Evolutionary conservation across 2,329 filamentous ascomycete species (phyloP), one percentile per base, ranked within the genome.

Genomic region (Aspergillus unguis): DNA sequence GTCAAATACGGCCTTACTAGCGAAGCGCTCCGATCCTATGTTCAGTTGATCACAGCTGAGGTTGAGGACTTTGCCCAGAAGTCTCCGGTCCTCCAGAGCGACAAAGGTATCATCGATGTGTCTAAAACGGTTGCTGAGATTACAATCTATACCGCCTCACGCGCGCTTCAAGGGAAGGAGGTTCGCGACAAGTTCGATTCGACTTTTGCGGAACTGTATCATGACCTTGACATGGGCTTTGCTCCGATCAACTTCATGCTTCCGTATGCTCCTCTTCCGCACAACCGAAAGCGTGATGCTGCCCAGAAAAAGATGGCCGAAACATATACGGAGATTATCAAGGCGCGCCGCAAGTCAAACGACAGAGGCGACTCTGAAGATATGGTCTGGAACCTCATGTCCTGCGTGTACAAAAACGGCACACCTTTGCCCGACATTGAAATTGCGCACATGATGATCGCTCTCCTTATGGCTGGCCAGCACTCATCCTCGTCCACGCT

Each of bases 401-500:
- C 84, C 62, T 90, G 85, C 63, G 80, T 77, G 26, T 95, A 95
- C 81, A 95, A 95, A 77, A 83, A 92, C 62, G 90, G 90, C 61
- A 84, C 77, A 36, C 78, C 79, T 5, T 80, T 95, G n/a, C 87
- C 90, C 11, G 90, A 95, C 66, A 80, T 87, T 64, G 90, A 95
- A 71, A 82, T 95, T 53, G 90, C 90, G 25, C 87, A 94, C 74
- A 92, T 95, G 83, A 92, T 95, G 88, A 95, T 95, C 71, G 90
- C 90, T 5, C 81, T 95, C 25, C 83, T 95, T 57, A 95, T 95
- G 90, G 90, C 89, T 54, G 90, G 90, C 51, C 90, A 95, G 70
- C 90, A 95, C 76, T 92, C 88, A 2, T 92, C 89, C 2, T 90
- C 90, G 3, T 90, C 89, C 23, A 92, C 88, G 36, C 86, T 84